These are phyloP conservation scores for Fusarium devonianum DNA, from an alignment of 2,329 filamentous ascomycete species.

Conservation along the genomic window DNA sequence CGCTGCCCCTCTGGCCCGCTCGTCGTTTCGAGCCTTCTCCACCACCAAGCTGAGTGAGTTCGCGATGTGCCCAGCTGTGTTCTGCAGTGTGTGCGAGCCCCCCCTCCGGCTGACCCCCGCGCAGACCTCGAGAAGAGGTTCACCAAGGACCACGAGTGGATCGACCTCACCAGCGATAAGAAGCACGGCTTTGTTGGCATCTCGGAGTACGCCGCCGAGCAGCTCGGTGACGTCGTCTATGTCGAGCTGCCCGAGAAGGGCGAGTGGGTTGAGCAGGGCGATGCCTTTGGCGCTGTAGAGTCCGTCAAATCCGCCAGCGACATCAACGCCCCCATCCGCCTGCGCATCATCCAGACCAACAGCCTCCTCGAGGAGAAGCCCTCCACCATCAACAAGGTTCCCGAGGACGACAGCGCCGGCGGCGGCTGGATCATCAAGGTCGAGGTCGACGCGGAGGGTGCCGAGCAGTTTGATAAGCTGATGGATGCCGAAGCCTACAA, in stretches of 20 bases:
- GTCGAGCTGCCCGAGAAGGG: constrained; percentile 84
- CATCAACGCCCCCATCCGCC: constrained; percentile 87
- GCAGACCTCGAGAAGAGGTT: constrained; percentile 80
- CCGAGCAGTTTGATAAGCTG: constrained; percentile 74
- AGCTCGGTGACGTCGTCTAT: constrained; percentile 95
- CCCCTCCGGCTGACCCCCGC: too few relatives aligned
- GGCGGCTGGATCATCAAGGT: constrained; percentile 96
- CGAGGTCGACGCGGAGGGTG: constrained; percentile 70
- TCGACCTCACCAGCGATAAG: constrained; percentile 83
- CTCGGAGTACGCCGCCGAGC: constrained; percentile 87
- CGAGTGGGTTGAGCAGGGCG: constrained; percentile 74
- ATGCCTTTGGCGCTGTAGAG: constrained; percentile 92
- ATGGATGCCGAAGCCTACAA: constrained; percentile 83
- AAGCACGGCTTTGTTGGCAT: constrained; percentile 86
- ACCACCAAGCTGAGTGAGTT: constrained; percentile 50
- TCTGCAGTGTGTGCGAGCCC: too few relatives aligned
- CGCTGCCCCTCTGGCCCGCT: constrained; percentile 51
- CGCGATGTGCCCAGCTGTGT: too few relatives aligned
- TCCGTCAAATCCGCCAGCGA: constrained; percentile 99
- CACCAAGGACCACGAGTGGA: constrained; percentile 98
- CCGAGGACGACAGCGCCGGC: constrained; percentile 76
- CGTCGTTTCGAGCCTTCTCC: constrained; percentile 52
- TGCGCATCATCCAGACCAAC: constrained; percentile 80
- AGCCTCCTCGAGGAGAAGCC: constrained; percentile 81
- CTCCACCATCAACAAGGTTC: constrained; percentile 84